Base-by-base conservation (phyloP, 75 land plant species). In the Chamaecyparis obtusa region DNA sequence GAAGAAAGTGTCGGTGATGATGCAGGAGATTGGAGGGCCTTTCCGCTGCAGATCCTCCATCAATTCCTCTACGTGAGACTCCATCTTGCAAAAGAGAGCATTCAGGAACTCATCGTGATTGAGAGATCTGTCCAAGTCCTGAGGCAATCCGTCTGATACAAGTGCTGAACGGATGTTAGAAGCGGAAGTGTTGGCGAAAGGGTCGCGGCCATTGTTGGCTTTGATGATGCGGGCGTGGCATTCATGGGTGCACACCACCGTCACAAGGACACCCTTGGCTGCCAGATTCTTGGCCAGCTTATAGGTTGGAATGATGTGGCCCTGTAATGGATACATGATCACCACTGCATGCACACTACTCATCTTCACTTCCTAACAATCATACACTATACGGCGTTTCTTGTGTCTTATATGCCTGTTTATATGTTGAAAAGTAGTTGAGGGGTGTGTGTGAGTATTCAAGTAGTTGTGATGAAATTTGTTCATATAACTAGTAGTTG, bases 271-370 rank as follows among this genome's bases (percentile, higher is more conserved):
- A 83, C 95, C 95, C 60, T 48, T 39, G n/a, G 88, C 57, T 64
- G 92, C 95, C 30, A 94, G 91, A 36, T 87, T 89, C 44, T 85
- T 43, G 69, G 91, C 89, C 1, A 94, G 88, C 2, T 94, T 88
- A 81, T 90, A 89, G 30, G 89, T 49, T 16, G 95, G 95, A 88
- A 87, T 91, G 27, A 94, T 87, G 86, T 90, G 91, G 24, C 90
- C 85, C 87, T 91, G 91, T 88, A 64, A 51, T 16, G 91, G 90
- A 54, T 74, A 86, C 19, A 91, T n/a, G 43, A 90, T 17, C 21
- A 87, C 71, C 6, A 90, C 35, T 0, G 86, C 90, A 72, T 90
- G 91, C 2, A 78, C 5, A 60, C 8, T 6, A 24, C 67, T 60
- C 67, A 60, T 60, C 67, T 21, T 60, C 9, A 10, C 51, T 49